Conservation (phyloP, 2,329 filamentous ascomycete species). For the Colletotrichum sojae region DNA sequence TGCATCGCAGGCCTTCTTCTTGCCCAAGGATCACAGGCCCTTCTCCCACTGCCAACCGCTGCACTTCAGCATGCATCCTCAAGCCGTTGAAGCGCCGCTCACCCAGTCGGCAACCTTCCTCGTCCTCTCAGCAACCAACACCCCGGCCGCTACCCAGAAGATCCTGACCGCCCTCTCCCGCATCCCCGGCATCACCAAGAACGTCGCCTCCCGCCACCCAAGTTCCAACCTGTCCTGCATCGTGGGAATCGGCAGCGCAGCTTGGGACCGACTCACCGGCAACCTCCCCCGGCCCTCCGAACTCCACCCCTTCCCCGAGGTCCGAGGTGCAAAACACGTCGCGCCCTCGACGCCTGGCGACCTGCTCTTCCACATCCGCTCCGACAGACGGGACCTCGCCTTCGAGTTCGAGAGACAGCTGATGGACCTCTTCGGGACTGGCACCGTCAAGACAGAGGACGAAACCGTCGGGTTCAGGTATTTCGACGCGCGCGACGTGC, state of each 20-base stretch:
- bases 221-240: conserved; percentile 64
- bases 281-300: conserved; percentile 62
- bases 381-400: conserved; percentile 68
- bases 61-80: conserved; percentile 53
- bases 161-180: conserved; percentile 61
- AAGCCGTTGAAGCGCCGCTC: conserved; percentile 65
- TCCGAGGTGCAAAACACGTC: conserved; percentile 64
- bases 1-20: background rate
- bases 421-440: conserved; percentile 61
- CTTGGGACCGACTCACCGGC: conserved; percentile 63
- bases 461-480: conserved; percentile 71
- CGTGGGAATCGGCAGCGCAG: conserved; percentile 66
- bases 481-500: conserved; percentile 70
- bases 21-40: background rate
- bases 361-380: conserved; percentile 71
- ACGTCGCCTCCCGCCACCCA: conserved; percentile 65
- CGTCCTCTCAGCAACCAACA: conserved; percentile 58
- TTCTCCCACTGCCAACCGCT: background rate
- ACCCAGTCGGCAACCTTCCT: conserved; percentile 68
- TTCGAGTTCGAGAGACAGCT: conserved; percentile 73
- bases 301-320: conserved; percentile 63
- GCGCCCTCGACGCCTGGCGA: conserved; percentile 70
- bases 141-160: conserved; percentile 52
- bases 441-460: conserved; percentile 62
- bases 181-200: conserved; percentile 64